A percentile compares a stretch with the other conserved stretches of the same genome.
These are phyloP conservation scores for Talaromyces thailandensis DNA, from an alignment of 495 filamentous ascomycete genomes.

Conservation along the genomic window DNA sequence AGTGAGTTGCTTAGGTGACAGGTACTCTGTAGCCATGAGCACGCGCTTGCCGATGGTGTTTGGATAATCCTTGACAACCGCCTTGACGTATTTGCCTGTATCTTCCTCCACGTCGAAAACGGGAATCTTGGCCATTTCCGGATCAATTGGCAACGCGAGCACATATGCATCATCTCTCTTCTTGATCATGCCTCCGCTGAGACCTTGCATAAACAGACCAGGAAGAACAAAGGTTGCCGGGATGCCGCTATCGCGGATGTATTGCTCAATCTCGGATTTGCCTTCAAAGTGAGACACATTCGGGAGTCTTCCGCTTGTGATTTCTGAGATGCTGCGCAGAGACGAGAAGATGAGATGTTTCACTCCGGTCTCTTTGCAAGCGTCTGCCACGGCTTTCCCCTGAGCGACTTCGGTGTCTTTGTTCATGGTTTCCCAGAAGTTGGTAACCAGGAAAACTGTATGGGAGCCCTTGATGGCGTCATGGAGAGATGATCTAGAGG, in stretches of 20 bases:
- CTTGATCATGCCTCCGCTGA: conserved; percentile 3
- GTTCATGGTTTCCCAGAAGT: neutral
- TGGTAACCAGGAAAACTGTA: conserved; percentile 28
- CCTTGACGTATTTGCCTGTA: conserved; percentile 44
- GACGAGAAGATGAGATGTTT: conserved; percentile 19
- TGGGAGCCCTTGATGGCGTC: conserved; percentile 23
- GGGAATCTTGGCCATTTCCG: conserved; percentile 1
- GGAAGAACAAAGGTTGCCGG: conserved; percentile 17
- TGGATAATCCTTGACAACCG: conserved; percentile 21
- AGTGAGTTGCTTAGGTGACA: conserved; percentile 36
- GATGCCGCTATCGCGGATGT: conserved; percentile 27
- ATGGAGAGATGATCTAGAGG: conserved; percentile 17
- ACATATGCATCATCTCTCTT: neutral
- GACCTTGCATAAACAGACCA: conserved; percentile 12
- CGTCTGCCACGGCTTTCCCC: conserved; percentile 47
- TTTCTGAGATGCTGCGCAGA: conserved; percentile 11
- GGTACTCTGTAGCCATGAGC: conserved; percentile 41
- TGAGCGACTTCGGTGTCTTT: conserved; percentile 20
- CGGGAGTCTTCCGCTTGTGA: conserved; percentile 10
- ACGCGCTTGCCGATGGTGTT: conserved; percentile 14
- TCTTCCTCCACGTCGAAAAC: conserved; percentile 5
- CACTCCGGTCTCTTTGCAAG: conserved; percentile 20
- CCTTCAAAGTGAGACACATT: conserved; percentile 22
- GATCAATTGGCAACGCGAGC: neutral
- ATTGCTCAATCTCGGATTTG: conserved; percentile 33